Base-by-base conservation (phyloP, 805 yeast species). In the Isabelozyma pseudorhagii region DNA sequence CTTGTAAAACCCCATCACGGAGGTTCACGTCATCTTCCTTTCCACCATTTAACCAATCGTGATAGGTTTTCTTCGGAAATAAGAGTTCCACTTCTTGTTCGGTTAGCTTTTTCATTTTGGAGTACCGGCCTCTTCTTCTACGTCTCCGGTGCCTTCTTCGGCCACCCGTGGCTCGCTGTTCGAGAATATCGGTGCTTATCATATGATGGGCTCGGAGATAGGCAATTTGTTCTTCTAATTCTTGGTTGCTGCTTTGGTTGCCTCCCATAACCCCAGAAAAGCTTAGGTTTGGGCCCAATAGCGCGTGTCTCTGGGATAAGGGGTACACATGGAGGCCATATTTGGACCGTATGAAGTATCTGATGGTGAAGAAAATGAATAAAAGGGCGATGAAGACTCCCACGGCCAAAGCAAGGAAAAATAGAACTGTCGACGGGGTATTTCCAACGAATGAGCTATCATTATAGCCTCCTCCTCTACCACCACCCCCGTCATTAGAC, bases 1-100 rank as follows among this genome's bases (percentile, higher is more conserved):
- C 73, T 45, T 72, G 71, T 9, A 75, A 71, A n/a, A 71, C 59
- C 34, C 75, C 80, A 45, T 72, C 81, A 46, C 82, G 59, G 42
- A 68, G 63, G 31, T 67, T 63, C 13, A 69, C 67, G 55, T 80
- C 81, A 36, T 75, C 71, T 55, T 81, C 85, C 46, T 77, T 74
- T 15, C 87, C 89, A 34, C 84, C 85, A 51, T 77, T 71, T 29
- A 82, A 62, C 89, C 89, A 84, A 48, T 81, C 77, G 43, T 69
- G 64, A 58, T 83, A 84, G 1, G 84, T 74, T 51, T 80, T 76
- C 18, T 69, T 59, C 0, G 89, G 89, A 61, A 84, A 84, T 46
- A 83, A 63, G 25, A 72, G 71, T 41, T 83, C 82, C n/a, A 84
- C 85, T 59, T 84, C 84, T 28, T 72, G 77, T 47, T 72, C 79